A percentile compares a stretch with the other conserved stretches of the same genome.
phyloP scores from a whole-genome alignment of 2,329 filamentous ascomycete species.

The Mycogone perniciosa region DNA sequence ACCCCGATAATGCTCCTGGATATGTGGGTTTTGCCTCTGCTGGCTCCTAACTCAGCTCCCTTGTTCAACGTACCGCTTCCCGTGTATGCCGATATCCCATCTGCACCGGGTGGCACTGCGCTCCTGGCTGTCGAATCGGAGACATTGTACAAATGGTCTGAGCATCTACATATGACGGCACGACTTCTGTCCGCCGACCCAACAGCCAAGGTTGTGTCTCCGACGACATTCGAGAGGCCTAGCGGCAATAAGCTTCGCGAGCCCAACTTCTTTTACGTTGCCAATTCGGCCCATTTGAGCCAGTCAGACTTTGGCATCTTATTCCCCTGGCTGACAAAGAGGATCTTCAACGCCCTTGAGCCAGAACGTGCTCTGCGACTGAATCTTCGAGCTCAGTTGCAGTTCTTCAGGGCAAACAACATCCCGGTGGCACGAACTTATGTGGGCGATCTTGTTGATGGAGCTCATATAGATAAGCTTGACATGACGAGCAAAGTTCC shows the following conservation, averaged over 20 bases:
- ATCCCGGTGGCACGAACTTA: slow-evolving; percentile 45
- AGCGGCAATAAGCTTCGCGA: slow-evolving; percentile 38
- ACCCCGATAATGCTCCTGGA: slow-evolving; percentile 67
- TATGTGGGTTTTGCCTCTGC: slow-evolving; percentile 71
- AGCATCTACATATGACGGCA: slow-evolving; percentile 64
- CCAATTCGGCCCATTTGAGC: slow-evolving; percentile 68
- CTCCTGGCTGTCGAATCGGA: slow-evolving; percentile 69
- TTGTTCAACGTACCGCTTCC: slow-evolving; percentile 71
- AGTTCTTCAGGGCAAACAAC: slow-evolving; percentile 46
- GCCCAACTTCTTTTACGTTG: slow-evolving; percentile 69
- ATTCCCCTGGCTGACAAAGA: slow-evolving; percentile 64
- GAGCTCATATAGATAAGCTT: slow-evolving; percentile 32
- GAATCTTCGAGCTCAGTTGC: slow-evolving; percentile 53
- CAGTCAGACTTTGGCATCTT: slow-evolving; percentile 80
- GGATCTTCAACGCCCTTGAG: slow-evolving; percentile 50
- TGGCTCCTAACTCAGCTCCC: slow-evolving; percentile 54
- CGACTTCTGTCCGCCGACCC: slow-evolving; percentile 56
- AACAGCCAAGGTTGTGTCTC: slow-evolving; percentile 33
- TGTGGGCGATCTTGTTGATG: slow-evolving; percentile 45
- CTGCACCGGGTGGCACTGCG: slow-evolving; percentile 48
- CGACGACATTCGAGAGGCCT: slow-evolving; percentile 36
- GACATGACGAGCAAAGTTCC: slow-evolving; percentile 18
- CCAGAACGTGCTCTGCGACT: slow-evolving; percentile 54
- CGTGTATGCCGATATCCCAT: slow-evolving; percentile 48
- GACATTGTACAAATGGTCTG: slow-evolving; percentile 71